Conservation (phyloP, 345 rosid species). For the Arabidopsis arenosa region DNA sequence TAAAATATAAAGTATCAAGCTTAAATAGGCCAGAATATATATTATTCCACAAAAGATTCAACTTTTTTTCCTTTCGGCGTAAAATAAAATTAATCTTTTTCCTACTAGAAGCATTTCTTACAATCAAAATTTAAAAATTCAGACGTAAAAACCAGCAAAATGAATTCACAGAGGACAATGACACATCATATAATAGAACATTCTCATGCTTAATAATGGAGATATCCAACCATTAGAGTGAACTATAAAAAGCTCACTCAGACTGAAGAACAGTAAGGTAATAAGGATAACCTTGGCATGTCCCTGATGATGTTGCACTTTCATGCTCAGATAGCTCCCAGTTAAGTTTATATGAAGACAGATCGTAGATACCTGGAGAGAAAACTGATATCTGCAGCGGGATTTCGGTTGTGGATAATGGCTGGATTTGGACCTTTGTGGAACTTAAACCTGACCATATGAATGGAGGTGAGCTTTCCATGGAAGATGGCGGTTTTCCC, state of each 20-base stretch:
- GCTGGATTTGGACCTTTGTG: conserved; percentile 59
- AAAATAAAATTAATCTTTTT: conserved; percentile 12
- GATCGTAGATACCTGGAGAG: conserved; percentile 76
- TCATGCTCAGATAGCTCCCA: conserved; percentile 63
- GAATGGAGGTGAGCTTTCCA: conserved; percentile 66
- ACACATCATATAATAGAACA: conserved; percentile 17
- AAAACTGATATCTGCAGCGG: conserved; percentile 76
- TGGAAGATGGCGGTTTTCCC: conserved; percentile 47
- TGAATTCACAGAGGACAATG: conserved; percentile 37
- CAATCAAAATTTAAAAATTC: conserved; percentile 33
- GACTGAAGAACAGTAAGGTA: conserved; percentile 72
- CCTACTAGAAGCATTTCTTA: conserved; percentile 28
- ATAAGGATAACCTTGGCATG: conserved; percentile 74
- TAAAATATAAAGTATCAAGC: neutral
- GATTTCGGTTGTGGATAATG: conserved; percentile 60
- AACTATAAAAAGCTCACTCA: conserved; percentile 27
- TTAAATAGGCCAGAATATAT: neutral
- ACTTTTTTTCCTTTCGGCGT: neutral
- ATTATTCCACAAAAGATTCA: conserved; percentile 21
- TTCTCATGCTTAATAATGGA: conserved; percentile 14
- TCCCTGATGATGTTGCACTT: conserved; percentile 57
- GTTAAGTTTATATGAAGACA: conserved; percentile 72
- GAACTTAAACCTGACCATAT: conserved; percentile 85
- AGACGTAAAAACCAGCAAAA: conserved; percentile 35
- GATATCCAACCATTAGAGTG: conserved; percentile 5